phyloP scores from a whole-genome alignment of 2,329 filamentous ascomycete species.

The Aspergillus glaucus region DNA sequence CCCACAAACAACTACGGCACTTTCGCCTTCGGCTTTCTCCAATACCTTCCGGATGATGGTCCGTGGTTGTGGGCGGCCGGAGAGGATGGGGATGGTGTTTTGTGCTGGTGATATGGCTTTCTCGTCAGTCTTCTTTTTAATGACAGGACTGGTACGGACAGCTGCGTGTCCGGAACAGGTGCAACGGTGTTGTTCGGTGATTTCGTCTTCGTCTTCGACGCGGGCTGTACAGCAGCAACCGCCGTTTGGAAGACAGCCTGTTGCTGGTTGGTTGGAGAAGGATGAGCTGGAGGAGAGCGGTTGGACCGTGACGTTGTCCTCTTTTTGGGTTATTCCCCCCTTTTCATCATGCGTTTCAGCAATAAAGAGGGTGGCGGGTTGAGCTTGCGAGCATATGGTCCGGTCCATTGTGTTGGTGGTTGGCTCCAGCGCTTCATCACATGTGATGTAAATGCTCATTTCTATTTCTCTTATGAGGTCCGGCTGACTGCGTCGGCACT shows the following conservation, averaged over 20 bases:
- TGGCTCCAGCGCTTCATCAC: constrained; percentile 41
- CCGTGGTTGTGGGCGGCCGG: constrained; percentile 48
- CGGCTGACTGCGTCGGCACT: constrained; percentile 22
- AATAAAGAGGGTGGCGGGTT: not conserved
- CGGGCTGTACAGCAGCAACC: constrained; percentile 47
- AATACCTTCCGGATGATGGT: constrained; percentile 50
- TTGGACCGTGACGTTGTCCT: constrained; percentile 19
- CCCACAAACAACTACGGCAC: constrained; percentile 58
- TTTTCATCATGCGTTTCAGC: not conserved
- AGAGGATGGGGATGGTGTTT: constrained; percentile 25
- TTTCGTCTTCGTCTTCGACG: constrained; percentile 41
- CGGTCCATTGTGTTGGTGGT: constrained; percentile 1
- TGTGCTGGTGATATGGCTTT: not conserved
- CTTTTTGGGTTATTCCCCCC: constrained; percentile 5
- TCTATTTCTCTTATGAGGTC: constrained; percentile 41
- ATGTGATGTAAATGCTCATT: constrained; percentile 51
- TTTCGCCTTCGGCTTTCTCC: constrained; percentile 56
- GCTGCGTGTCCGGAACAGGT: constrained; percentile 28
- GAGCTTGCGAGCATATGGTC: constrained; percentile 13
- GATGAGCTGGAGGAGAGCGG: constrained; percentile 10
- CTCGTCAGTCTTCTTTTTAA: not conserved
- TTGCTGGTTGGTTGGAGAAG: constrained; percentile 1
- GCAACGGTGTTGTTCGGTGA: constrained; percentile 27
- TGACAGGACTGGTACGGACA: not conserved
- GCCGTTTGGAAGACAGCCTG: constrained; percentile 20